Percentiles rank a stretch among this genome's conserved stretches.
Evolutionary conservation across 2,329 filamentous ascomycete species (phyloP).

Genomic region (Curvularia sp.): DNA sequence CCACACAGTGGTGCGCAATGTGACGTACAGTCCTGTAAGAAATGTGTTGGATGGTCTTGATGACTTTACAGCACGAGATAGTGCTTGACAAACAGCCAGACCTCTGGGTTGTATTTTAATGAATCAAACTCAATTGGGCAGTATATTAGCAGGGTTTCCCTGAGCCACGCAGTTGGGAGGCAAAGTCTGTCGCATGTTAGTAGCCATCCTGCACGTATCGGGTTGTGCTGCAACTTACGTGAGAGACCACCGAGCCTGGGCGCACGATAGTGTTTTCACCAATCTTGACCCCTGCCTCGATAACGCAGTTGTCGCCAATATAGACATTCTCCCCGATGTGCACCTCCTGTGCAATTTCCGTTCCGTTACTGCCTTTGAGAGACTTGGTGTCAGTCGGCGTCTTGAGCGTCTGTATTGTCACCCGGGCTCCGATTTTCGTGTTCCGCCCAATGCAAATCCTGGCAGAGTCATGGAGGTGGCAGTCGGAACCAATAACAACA

Average conservation of each 20-base stretch:
- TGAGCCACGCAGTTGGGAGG: slow-evolving; percentile 55
- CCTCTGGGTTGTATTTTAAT: slow-evolving; percentile 7
- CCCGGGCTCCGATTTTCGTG: slow-evolving; percentile 75
- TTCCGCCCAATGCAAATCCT: slow-evolving; percentile 81
- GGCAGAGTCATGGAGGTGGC: slow-evolving; percentile 85
- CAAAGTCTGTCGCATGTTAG: slow-evolving; percentile 52
- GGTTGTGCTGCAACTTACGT: slow-evolving; percentile 51
- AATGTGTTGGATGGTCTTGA: neutral
- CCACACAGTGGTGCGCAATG: slow-evolving; percentile 18
- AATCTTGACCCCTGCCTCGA: slow-evolving; percentile 64
- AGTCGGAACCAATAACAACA: slow-evolving; percentile 82
- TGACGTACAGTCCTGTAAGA: slow-evolving; percentile 11
- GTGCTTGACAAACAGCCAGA: neutral
- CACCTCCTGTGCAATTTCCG: slow-evolving; percentile 73
- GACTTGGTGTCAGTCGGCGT: slow-evolving; percentile 75
- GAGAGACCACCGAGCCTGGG: slow-evolving; percentile 63
- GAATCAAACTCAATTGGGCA: slow-evolving; percentile 29
- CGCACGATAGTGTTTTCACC: slow-evolving; percentile 61
- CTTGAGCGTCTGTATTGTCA: slow-evolving; percentile 81
- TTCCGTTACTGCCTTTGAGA: slow-evolving; percentile 75
- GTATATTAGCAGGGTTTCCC: slow-evolving; percentile 54
- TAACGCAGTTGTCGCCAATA: slow-evolving; percentile 68
- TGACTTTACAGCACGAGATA: neutral
- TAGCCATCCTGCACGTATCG: neutral
- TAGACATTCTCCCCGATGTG: slow-evolving; percentile 76